phyloP scores from a whole-genome alignment of 2,329 filamentous ascomycete genomes.

The Dactylellina drechsleri region DNA sequence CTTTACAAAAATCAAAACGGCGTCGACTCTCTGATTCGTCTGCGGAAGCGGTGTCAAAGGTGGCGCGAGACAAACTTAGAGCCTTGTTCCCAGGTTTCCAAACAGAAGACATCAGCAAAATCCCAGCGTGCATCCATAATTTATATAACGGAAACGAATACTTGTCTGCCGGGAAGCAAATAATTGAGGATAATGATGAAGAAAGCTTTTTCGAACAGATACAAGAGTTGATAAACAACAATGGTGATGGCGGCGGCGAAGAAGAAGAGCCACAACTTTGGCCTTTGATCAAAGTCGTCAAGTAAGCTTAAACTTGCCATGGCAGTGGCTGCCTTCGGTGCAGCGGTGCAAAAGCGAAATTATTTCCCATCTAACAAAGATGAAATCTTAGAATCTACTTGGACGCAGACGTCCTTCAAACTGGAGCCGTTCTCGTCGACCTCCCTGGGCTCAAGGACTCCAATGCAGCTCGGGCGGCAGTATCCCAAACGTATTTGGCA shows the following conservation, averaged over 20 bases:
- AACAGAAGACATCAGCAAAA: not conserved
- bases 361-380: not conserved
- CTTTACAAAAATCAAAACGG: constrained; percentile 17
- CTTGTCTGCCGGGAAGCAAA: constrained; percentile 11
- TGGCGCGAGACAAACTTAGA: constrained; percentile 39
- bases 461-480: constrained; percentile 35
- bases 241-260: constrained; percentile 24
- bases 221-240: constrained; percentile 26
- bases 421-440: constrained; percentile 35
- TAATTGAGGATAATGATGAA: constrained; percentile 33
- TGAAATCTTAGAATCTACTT: constrained; percentile 27
- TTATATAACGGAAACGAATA: constrained; percentile 10
- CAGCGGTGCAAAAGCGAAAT: not conserved
- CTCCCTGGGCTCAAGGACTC: constrained; percentile 37
- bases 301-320: constrained; percentile 8
- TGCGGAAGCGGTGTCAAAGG: not conserved
- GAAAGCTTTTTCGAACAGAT: constrained; percentile 18
- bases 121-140: not conserved
- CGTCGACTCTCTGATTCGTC: constrained; percentile 35
- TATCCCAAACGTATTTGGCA: constrained; percentile 28
- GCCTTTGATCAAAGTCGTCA: constrained; percentile 40
- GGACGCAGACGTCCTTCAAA: constrained; percentile 21
- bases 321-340: not conserved
- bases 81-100: constrained; percentile 35
- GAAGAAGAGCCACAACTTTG: constrained; percentile 22